Evolutionary conservation across 352 stramenopile genomes (phyloP).

Genomic region (Heterotrichella gracilis): DNA sequence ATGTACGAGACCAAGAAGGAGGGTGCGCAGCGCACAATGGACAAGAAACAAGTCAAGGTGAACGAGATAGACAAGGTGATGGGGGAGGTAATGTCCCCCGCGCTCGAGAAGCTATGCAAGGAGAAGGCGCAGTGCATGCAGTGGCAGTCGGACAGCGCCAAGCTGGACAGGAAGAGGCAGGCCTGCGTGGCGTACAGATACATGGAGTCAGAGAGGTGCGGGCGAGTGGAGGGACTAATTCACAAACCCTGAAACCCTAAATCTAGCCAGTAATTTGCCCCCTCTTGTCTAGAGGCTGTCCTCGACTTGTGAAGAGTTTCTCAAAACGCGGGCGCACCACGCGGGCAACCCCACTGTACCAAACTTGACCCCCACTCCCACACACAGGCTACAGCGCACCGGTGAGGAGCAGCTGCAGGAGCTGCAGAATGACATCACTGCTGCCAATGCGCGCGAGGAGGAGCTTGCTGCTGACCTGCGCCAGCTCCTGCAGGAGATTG

Average conservation of each 20-base stretch:
- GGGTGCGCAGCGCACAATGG: constrained; percentile 80
- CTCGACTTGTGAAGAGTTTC: too few species aligned
- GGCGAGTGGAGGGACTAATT: too few species aligned
- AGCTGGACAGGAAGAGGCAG: constrained; percentile 74
- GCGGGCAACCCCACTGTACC: too few species aligned
- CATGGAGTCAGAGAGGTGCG: constrained; percentile 43
- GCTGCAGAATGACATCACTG: constrained; percentile 23
- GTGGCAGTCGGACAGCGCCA: constrained; percentile 83
- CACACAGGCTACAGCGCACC: too few species aligned
- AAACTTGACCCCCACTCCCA: too few species aligned
- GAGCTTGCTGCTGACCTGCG: constrained; percentile 35
- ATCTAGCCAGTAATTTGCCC: too few species aligned
- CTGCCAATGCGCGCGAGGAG: constrained; percentile 16
- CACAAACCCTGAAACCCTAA: too few species aligned
- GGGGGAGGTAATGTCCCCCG: constrained; percentile 80
- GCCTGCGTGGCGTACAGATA: constrained; percentile 86
- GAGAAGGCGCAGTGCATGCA: constrained; percentile 87
- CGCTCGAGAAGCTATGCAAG: too few species aligned
- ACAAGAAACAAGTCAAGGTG: constrained; percentile 96
- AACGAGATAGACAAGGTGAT: constrained; percentile 74
- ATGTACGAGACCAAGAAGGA: constrained; percentile 99
- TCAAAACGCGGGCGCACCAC: too few species aligned
- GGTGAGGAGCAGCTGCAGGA: constrained; percentile 27
- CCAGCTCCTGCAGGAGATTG: constrained; percentile 40
- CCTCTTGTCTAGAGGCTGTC: too few species aligned